Evolutionary conservation across 1,284 basidiomycete genomes (phyloP).

Genomic region (Sporisorium graminicola): DNA sequence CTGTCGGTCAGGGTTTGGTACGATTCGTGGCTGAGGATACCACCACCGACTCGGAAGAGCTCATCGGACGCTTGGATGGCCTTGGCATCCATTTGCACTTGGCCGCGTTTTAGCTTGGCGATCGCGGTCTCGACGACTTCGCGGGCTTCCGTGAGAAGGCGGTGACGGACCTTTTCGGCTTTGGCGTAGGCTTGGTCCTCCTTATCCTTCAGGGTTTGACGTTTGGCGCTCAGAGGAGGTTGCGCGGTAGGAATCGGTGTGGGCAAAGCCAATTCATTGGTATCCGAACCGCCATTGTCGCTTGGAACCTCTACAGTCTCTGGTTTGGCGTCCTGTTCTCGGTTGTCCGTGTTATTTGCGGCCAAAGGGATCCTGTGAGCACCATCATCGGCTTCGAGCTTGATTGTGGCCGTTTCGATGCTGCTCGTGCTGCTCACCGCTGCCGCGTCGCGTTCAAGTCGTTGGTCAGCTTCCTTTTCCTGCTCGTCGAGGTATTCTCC

Average conservation of each 20-base stretch:
- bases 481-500: slow-evolving; percentile 51
- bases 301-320: background rate
- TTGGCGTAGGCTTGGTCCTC: slow-evolving; percentile 60
- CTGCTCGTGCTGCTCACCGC: background rate
- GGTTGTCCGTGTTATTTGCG: too few relatives aligned
- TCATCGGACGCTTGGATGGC: slow-evolving; percentile 18
- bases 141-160: slow-evolving; percentile 52
- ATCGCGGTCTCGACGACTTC: slow-evolving; percentile 46
- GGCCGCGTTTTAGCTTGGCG: slow-evolving; percentile 17
- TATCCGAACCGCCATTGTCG: background rate
- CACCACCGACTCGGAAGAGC: slow-evolving; percentile 31
- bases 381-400: background rate
- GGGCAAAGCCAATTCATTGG: background rate
- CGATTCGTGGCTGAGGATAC: slow-evolving; percentile 22
- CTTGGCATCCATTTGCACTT: slow-evolving; percentile 1
- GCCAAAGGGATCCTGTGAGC: background rate
- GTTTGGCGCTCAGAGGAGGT: slow-evolving; percentile 20
- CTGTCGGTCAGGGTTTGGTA: slow-evolving; percentile 14
- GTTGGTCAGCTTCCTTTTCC: background rate
- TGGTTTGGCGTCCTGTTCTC: background rate
- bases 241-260: background rate
- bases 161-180: slow-evolving; percentile 59
- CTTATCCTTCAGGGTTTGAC: slow-evolving; percentile 35
- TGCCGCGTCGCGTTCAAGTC: background rate
- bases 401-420: background rate